Percentiles rank a stretch among this genome's conserved stretches.
Evolutionary conservation across 2,329 filamentous ascomycete genomes (phyloP).

Genomic region (Phoma sp.): DNA sequence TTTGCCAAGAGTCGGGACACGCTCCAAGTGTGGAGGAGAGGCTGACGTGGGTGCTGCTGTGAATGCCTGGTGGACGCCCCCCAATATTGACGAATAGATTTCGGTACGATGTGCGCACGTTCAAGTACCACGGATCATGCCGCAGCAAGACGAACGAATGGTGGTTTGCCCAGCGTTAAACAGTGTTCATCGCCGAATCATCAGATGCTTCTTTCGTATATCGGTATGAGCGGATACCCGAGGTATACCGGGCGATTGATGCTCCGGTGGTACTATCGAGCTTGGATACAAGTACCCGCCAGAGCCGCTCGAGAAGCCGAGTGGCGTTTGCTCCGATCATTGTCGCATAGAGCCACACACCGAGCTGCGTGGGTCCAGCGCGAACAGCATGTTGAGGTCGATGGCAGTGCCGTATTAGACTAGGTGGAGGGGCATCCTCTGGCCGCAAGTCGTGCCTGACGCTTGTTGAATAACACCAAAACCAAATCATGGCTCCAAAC

Average conservation of each 20-base stretch:
- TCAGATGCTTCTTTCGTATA: conserved; percentile 11
- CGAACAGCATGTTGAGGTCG: conserved; percentile 11
- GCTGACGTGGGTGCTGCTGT: conserved; percentile 2
- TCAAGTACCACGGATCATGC: conserved; percentile 5
- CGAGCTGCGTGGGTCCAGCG: conserved; percentile 14
- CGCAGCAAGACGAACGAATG: conserved; percentile 1
- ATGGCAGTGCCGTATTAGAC: conserved; percentile 15
- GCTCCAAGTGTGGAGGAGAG: conserved; percentile 19
- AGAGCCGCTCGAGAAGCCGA: conserved; percentile 17
- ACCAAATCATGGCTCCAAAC: conserved; percentile 28
- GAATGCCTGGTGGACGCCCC: background rate
- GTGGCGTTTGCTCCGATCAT: conserved; percentile 23
- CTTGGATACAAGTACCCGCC: conserved; percentile 34
- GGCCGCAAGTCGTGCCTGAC: conserved; percentile 15
- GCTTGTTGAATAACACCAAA: conserved; percentile 17
- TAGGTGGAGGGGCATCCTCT: conserved; percentile 9
- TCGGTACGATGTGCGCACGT: conserved; percentile 6
- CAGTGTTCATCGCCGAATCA: conserved; percentile 8
- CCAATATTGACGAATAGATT: background rate
- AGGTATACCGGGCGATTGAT: conserved; percentile 37
- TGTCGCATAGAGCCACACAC: conserved; percentile 13
- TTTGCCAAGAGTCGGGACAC: conserved; percentile 39
- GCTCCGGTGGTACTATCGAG: conserved; percentile 20
- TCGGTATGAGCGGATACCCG: conserved; percentile 29
- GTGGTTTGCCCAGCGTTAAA: conserved; percentile 6